phyloP scores from a whole-genome alignment of 2,329 filamentous ascomycete genomes.

The Monosporascus cannonballus region DNA sequence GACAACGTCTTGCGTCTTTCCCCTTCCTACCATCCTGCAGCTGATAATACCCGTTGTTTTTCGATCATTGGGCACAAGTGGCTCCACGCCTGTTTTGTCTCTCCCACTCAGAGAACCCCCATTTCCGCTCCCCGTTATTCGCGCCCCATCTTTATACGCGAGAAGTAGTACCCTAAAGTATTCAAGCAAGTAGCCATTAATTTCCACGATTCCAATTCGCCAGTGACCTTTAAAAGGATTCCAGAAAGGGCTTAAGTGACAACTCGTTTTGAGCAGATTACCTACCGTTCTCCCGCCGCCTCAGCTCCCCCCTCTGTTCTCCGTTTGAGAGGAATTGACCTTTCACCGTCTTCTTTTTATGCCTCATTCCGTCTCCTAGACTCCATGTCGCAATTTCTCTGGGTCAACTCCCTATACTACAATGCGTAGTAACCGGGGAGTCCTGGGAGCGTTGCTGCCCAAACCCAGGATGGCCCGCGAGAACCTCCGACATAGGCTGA shows the following conservation, averaged over 20 bases:
- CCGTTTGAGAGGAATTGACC: not conserved
- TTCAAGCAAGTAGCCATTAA: slow-evolving; percentile 9
- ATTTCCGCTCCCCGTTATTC: not conserved
- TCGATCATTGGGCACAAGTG: slow-evolving; percentile 29
- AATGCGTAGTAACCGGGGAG: slow-evolving; percentile 23
- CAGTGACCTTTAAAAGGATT: not conserved
- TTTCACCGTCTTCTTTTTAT: slow-evolving; percentile 9
- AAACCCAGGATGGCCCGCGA: slow-evolving; percentile 29
- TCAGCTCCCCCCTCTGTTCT: slow-evolving; percentile 8
- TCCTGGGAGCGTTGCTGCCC: slow-evolving; percentile 36
- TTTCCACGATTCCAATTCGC: slow-evolving; percentile 10
- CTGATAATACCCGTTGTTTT: slow-evolving; percentile 4
- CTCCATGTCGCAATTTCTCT: slow-evolving; percentile 22
- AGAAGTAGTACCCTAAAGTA: not conserved
- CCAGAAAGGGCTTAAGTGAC: slow-evolving; percentile 15
- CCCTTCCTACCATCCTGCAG: slow-evolving; percentile 20
- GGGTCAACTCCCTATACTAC: slow-evolving; percentile 18
- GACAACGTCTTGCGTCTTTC: slow-evolving; percentile 21
- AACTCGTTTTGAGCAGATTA: slow-evolving; percentile 15
- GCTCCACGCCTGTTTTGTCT: slow-evolving; percentile 5
- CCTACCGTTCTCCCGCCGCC: slow-evolving; percentile 19
- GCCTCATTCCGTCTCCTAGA: slow-evolving; percentile 19
- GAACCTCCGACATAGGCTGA: slow-evolving; percentile 30
- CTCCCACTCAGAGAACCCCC: slow-evolving; percentile 4
- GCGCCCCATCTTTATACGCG: slow-evolving; percentile 11